A percentile compares a stretch with the other conserved stretches of the same genome.
These are phyloP conservation scores for Sporothrix humicola DNA, from an alignment of 2,329 filamentous ascomycete genomes.

Conservation along the genomic window DNA sequence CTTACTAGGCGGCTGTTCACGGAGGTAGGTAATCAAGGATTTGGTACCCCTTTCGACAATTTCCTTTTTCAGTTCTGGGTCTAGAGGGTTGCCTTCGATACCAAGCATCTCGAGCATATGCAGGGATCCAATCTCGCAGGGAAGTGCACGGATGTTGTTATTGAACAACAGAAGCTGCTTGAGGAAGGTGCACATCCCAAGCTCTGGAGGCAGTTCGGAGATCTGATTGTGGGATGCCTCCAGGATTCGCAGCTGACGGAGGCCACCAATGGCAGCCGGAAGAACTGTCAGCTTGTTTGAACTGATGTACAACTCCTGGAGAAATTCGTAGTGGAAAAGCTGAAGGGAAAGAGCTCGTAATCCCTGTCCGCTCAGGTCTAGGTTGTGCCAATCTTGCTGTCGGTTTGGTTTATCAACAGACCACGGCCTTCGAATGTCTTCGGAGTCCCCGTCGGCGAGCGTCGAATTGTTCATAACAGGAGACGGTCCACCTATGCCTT, in stretches of 20 bases:
- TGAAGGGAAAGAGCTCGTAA: conserved; percentile 79
- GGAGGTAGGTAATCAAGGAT: conserved; percentile 79
- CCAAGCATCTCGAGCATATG: conserved; percentile 88
- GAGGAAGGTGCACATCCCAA: conserved; percentile 95
- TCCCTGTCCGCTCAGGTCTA: conserved; percentile 96
- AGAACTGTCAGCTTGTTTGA: conserved; percentile 86
- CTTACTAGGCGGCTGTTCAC: conserved; percentile 84
- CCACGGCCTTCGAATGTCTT: conserved; percentile 64
- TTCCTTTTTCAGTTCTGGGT: conserved; percentile 76
- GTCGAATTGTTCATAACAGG: conserved; percentile 56
- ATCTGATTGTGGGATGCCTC: conserved; percentile 91
- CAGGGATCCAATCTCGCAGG: conserved; percentile 85
- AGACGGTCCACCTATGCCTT: conserved; percentile 64
- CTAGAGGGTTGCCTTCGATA: conserved; percentile 87
- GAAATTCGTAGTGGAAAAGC: conserved; percentile 85
- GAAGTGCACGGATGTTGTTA: conserved; percentile 82
- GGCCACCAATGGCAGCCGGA: conserved; percentile 79
- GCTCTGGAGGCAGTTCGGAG: conserved; percentile 79
- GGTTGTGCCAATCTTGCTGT: conserved; percentile 85
- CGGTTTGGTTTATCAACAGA: conserved; percentile 69
- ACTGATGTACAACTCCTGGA: conserved; percentile 90
- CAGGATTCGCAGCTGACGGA: conserved; percentile 80
- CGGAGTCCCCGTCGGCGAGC: conserved; percentile 60
- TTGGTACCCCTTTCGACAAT: conserved; percentile 88
- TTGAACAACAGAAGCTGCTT: conserved; percentile 87